These are phyloP conservation scores for Elsinoe ampelina DNA, from an alignment of 2,329 filamentous ascomycete genomes.

Conservation along the genomic window DNA sequence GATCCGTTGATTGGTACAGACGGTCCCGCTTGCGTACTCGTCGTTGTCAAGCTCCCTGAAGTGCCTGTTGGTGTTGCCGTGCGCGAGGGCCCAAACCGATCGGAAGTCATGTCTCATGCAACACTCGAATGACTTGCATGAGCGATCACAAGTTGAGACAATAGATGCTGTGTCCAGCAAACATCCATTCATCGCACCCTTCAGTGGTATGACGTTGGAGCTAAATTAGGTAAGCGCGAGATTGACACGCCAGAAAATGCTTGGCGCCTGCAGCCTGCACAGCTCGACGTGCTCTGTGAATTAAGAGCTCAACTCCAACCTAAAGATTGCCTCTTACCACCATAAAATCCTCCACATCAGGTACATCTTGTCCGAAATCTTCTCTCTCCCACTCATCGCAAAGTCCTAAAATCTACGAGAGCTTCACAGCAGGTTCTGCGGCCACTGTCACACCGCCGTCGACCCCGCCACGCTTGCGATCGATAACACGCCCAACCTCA, in stretches of 20 bases:
- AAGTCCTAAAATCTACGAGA: no score
- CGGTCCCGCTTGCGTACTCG: constrained; percentile 21
- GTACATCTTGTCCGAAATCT: neutral
- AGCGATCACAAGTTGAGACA: no score
- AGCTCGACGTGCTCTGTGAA: constrained; percentile 8
- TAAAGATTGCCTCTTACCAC: neutral
- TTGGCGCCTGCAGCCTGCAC: constrained; percentile 7
- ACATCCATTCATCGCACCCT: neutral
- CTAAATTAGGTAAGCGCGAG: constrained; percentile 10
- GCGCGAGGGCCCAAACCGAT: constrained; percentile 5
- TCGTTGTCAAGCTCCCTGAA: constrained; percentile 26
- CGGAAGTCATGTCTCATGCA: constrained; percentile 11
- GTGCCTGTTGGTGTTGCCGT: constrained; percentile 22
- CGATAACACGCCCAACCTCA: neutral
- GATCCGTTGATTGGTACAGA: constrained; percentile 15
- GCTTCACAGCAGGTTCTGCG: neutral
- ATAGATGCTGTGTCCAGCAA: neutral
- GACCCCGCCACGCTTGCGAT: constrained; percentile 11
- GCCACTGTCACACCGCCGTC: neutral
- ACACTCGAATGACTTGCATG: neutral
- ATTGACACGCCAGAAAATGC: constrained; percentile 11
- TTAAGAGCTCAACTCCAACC: constrained; percentile 1
- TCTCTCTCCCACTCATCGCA: neutral
- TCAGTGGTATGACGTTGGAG: neutral
- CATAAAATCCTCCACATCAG: neutral